These are phyloP conservation scores for Aspergillus quadricinctus DNA, from an alignment of 2,329 filamentous ascomycete species.

Conservation along the genomic window DNA sequence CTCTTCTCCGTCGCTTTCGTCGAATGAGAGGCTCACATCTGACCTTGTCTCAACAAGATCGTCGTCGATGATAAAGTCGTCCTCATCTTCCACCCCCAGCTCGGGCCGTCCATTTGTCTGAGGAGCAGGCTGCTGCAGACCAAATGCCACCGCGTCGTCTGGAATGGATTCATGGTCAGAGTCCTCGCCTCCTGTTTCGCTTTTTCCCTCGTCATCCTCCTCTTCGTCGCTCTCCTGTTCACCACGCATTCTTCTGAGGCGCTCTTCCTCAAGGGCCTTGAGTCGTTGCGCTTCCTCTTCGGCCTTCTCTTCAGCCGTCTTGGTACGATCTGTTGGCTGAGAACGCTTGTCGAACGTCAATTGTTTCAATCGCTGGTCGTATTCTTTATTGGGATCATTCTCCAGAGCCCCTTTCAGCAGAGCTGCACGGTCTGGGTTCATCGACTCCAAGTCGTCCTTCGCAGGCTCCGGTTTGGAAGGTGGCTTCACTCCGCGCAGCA, in stretches of 20 bases:
- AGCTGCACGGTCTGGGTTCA: conserved; percentile 62
- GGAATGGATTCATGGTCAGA: conserved; percentile 45
- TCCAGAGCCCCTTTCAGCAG: conserved; percentile 59
- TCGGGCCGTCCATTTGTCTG: conserved; percentile 36
- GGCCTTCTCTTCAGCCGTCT: conserved; percentile 82
- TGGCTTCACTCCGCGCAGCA: conserved; percentile 59
- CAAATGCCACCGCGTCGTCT: conserved; percentile 60
- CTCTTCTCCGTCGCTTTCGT: conserved; percentile 52
- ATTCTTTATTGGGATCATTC: conserved; percentile 73
- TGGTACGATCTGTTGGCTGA: conserved; percentile 78
- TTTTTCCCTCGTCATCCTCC: conserved; percentile 36
- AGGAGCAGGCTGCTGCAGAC: conserved; percentile 50
- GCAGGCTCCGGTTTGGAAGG: conserved; percentile 48
- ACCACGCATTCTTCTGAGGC: conserved; percentile 81
- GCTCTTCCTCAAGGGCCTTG: conserved; percentile 76
- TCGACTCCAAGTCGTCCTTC: conserved; percentile 44
- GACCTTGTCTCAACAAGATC: conserved; percentile 81
- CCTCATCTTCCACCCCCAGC: conserved; percentile 81
- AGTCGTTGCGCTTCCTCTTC: conserved; percentile 72
- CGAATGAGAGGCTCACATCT: conserved; percentile 40
- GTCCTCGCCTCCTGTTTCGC: conserved; percentile 35
- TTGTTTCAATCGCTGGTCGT: conserved; percentile 77
- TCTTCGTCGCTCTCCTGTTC: conserved; percentile 67
- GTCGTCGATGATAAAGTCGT: conserved; percentile 88
- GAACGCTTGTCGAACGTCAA: conserved; percentile 81